These are phyloP conservation scores for Kurtzmaniella natalensis DNA, from an alignment of 1,139 yeast species.

Conservation along the genomic window DNA sequence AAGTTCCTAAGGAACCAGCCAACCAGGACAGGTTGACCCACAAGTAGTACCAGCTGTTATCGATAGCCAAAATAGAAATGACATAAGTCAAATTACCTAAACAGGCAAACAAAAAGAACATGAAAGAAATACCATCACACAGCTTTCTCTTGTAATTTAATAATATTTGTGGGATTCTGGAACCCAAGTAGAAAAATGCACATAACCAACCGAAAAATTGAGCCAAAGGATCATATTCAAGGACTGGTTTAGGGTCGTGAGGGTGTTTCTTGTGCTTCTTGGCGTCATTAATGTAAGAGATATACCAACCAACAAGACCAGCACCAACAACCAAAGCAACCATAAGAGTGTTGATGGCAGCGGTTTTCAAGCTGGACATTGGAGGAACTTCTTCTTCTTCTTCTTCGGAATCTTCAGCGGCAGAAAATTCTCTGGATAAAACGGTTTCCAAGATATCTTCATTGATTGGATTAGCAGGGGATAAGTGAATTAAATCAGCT, in stretches of 20 bases:
- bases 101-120: conserved; percentile 91
- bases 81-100: conserved; percentile 89
- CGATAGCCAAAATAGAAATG: conserved; percentile 74
- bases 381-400: conserved; percentile 11
- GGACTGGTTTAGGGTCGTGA: conserved; percentile 27
- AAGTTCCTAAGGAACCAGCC: conserved; percentile 86
- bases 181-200: conserved; percentile 80
- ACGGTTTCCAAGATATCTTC: conserved; percentile 64
- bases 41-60: conserved; percentile 63
- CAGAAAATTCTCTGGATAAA: conserved; percentile 34
- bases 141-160: conserved; percentile 80
- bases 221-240: conserved; percentile 69
- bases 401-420: conserved; percentile 9
- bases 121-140: conserved; percentile 87
- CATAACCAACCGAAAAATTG: conserved; percentile 91
- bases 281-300: conserved; percentile 46
- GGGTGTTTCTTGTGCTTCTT: conserved; percentile 26
- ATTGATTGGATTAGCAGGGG: conserved; percentile 84
- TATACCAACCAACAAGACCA: conserved; percentile 84
- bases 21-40: conserved; percentile 89
- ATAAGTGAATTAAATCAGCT: conserved; percentile 69
- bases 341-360: conserved; percentile 54
- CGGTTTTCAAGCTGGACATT: conserved; percentile 17
- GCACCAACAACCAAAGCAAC: conserved; percentile 68
- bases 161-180: conserved; percentile 84